Evolutionary conservation across 139 green algal species (phyloP).

Genomic region (Chlamydomonas sphaeroides): DNA sequence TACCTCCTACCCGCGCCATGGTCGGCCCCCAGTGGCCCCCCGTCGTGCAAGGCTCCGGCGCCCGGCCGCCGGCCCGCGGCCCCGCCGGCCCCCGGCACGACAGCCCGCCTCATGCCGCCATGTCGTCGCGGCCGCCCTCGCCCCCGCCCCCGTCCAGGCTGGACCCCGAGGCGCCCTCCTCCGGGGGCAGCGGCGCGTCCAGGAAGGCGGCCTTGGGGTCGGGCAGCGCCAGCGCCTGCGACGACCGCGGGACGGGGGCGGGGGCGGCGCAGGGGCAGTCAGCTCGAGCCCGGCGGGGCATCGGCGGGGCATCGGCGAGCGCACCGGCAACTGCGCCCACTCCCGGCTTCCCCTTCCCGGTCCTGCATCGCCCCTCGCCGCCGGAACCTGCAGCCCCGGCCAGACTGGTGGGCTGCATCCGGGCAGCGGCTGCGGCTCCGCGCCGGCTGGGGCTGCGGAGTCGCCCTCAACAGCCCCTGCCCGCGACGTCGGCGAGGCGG

Average conservation of each 20-base stretch:
- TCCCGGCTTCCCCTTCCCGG: not conserved
- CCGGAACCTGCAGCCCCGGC: not conserved
- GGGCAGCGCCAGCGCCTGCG: conserved; percentile 32
- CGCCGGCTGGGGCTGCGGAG: not conserved
- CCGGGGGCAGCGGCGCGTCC: conserved; percentile 3
- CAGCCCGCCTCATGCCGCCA: conserved; percentile 4
- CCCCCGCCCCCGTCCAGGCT: not conserved
- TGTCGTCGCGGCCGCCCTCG: not conserved
- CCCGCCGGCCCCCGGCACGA: too few species aligned
- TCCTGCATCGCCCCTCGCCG: not conserved
- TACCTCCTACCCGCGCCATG: too few species aligned
- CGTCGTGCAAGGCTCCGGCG: too few species aligned
- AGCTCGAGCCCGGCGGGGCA: too few species aligned
- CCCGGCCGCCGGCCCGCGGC: too few species aligned
- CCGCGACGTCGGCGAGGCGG: too few species aligned
- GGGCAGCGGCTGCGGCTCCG: not conserved
- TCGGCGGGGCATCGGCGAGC: not conserved
- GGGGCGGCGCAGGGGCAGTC: too few species aligned
- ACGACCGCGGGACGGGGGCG: too few species aligned
- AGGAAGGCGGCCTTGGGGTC: not conserved
- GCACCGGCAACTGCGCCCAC: not conserved
- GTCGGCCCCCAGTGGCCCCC: too few species aligned
- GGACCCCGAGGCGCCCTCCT: too few species aligned
- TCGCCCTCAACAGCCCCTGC: not conserved
- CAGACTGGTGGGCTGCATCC: not conserved